Base-by-base conservation (phyloP, 2,329 filamentous ascomycete genomes). In the Aspergillus sp. region DNA sequence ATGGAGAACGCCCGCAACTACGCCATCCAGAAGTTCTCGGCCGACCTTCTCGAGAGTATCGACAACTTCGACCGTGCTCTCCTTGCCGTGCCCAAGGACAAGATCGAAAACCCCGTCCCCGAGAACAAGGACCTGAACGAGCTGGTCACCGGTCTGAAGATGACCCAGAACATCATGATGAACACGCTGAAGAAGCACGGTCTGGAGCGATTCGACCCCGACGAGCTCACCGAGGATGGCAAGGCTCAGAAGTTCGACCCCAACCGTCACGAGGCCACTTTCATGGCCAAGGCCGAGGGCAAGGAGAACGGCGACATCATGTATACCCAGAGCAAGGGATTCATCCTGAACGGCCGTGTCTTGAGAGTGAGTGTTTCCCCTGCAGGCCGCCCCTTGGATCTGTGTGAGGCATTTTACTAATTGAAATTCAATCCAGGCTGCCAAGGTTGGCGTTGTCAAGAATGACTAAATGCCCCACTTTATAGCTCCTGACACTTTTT, bases 31-130 rank as follows among this genome's bases (percentile, higher is more conserved):
- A 82, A 89, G 68, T 98, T 99, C 80, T 92, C 94, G 73, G 90
- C 92, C 78, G 95, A 99, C 79, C 88, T 99, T 50, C 87, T 98
- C 68, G 95, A 99, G 76, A 92, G 87, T 73, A 88, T 99, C 72
- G 95, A 99, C 81, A 99, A 98, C 84, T 88, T 99, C 65, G 95
- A 99, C 80, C 93, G 93, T 67, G 95, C 95, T 49, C 86, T 99
- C 49, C 78, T 82, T 64, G 92, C 88, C 71, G 93, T 96, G 12
- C 87, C 91, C 20, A 75, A 84, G 61, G 88, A 92, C 46, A 91
- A 91, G 79, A 83, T 96, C 64, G 81, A 81, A 20, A 58, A 69
- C 18, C 83, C 84, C 67, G 78, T 84, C 55, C 80, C 85, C 24
- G 74, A 73, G 22, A 86, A 86, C 75, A 83, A 90, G 74, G 92